These are phyloP conservation scores for Phytopythium kandeliae DNA, from an alignment of 352 stramenopile species.

Conservation along the genomic window DNA sequence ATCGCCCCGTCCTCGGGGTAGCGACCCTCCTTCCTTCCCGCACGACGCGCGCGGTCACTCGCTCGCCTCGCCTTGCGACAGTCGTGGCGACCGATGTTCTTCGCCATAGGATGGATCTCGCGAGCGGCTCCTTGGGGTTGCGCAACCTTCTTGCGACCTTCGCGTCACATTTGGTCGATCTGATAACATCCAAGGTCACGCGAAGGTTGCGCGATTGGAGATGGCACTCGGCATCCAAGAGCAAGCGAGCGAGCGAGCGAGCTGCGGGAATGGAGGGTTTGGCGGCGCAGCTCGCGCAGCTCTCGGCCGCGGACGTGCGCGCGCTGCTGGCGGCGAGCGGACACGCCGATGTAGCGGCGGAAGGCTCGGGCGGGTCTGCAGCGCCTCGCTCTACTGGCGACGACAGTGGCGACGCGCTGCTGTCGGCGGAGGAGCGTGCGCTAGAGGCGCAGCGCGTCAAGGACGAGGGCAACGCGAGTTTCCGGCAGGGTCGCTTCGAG, in stretches of 20 bases:
- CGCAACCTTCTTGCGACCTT: slow-evolving; percentile 8
- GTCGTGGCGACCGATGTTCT: no score
- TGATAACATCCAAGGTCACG: neutral
- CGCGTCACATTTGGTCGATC: neutral
- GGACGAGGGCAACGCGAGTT: slow-evolving; percentile 51
- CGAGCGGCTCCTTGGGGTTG: slow-evolving; percentile 5
- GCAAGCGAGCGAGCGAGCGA: no score
- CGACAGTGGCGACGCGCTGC: neutral
- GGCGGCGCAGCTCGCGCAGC: slow-evolving; percentile 21
- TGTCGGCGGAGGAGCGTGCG: neutral
- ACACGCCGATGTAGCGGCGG: slow-evolving; percentile 16
- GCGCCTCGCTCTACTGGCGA: neutral
- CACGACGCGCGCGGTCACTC: no score
- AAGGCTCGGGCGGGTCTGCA: neutral
- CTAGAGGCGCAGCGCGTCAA: slow-evolving; percentile 19
- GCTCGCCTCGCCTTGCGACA: no score
- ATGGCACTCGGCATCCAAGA: no score
- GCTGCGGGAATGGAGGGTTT: slow-evolving; percentile 9
- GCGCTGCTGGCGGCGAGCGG: slow-evolving; percentile 24
- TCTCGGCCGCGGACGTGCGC: slow-evolving; percentile 23
- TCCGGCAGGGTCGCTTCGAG: slow-evolving; percentile 27
- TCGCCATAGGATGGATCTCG: slow-evolving; percentile 4
- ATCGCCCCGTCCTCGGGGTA: no score
- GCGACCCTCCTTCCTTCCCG: no score
- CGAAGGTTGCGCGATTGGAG: neutral